phyloP scores from a whole-genome alignment of 2,329 filamentous ascomycete species.

The Colletotrichum coccodes region DNA sequence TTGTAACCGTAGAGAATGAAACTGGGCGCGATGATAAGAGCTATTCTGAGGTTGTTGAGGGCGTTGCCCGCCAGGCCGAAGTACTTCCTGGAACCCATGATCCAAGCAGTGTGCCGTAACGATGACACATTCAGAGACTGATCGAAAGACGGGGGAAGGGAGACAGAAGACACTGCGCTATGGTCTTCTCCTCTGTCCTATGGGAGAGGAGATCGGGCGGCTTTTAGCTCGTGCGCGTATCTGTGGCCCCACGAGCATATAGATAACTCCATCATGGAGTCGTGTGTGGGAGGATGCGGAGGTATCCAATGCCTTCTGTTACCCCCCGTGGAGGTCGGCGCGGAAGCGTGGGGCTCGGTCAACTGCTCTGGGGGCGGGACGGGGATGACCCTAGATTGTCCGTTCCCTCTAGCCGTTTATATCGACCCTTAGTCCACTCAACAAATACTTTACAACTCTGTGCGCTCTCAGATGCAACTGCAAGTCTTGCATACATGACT shows the following conservation, averaged over 20 bases:
- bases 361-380: background rate
- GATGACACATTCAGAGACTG: background rate
- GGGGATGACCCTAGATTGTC: conserved; percentile 1
- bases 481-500: background rate
- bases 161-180: background rate
- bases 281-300: conserved; percentile 24
- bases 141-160: background rate
- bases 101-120: background rate
- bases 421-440: background rate
- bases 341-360: conserved; percentile 17
- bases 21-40: conserved; percentile 54
- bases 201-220: background rate
- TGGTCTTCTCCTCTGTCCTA: background rate
- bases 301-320: conserved; percentile 21
- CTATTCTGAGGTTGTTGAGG: conserved; percentile 49
- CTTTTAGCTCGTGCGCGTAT: conserved; percentile 7
- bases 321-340: conserved; percentile 14
- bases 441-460: background rate
- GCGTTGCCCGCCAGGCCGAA: conserved; percentile 48
- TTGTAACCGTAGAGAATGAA: conserved; percentile 55
- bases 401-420: background rate
- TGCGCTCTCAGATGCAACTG: background rate
- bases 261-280: conserved; percentile 24
- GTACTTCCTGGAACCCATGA: conserved; percentile 27
- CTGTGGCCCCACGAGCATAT: background rate